A percentile compares a stretch with the other conserved stretches of the same genome.
These are phyloP conservation scores for Teunomyces kruisii DNA, from an alignment of 805 yeast species.

Conservation along the genomic window DNA sequence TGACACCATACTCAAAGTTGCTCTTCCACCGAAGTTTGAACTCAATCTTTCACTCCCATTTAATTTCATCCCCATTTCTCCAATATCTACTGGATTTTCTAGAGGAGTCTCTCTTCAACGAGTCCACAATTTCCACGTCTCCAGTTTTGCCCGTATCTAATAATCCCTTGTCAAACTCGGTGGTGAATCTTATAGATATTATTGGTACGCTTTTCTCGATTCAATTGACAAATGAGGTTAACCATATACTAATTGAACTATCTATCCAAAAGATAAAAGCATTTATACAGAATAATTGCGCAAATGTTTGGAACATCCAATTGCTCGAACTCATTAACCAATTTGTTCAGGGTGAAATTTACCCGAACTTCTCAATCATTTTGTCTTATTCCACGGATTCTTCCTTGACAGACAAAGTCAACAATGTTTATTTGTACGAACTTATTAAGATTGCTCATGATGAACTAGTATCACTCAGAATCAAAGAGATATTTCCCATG, in stretches of 20 bases:
- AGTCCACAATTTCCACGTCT: not conserved
- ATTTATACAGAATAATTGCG: constrained; percentile 28
- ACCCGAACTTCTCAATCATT: constrained; percentile 30
- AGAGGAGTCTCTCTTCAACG: constrained; percentile 5
- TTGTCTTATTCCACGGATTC: constrained; percentile 14
- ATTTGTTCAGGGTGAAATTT: constrained; percentile 41
- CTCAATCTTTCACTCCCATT: constrained; percentile 21
- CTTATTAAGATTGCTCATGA: constrained; percentile 38
- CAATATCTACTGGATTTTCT: constrained; percentile 7
- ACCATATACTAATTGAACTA: constrained; percentile 33
- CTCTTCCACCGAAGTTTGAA: constrained; percentile 29
- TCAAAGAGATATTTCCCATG: constrained; percentile 58
- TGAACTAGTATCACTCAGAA: constrained; percentile 48
- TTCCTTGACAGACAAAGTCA: constrained; percentile 7
- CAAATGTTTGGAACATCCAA: constrained; percentile 39
- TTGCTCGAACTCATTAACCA: constrained; percentile 29
- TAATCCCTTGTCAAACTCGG: constrained; percentile 1
- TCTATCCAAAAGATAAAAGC: constrained; percentile 36
- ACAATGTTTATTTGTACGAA: constrained; percentile 20
- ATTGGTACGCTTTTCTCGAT: constrained; percentile 18
- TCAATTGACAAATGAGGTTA: constrained; percentile 21
- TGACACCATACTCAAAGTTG: constrained; percentile 17
- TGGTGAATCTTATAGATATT: constrained; percentile 12
- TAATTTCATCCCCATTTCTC: constrained; percentile 3
- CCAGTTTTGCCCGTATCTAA: not conserved